Evolutionary conservation across 179 eudicot species (phyloP).

Genomic region (Pouteria campechiana): DNA sequence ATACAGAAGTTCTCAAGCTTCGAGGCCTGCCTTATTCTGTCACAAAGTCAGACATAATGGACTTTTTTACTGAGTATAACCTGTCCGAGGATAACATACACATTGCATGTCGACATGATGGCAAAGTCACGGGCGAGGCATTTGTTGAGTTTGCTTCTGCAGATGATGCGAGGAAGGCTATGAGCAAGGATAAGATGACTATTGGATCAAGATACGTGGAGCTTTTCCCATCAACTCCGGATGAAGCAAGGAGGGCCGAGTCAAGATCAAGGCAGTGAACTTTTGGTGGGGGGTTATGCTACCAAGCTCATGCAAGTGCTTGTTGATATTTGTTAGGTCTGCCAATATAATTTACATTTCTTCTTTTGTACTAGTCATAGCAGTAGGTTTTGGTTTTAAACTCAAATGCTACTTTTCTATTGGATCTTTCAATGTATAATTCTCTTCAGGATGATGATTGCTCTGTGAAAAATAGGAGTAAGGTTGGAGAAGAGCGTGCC

Average conservation of each 20-base stretch:
- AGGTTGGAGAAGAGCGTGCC: too few species aligned
- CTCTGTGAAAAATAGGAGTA: too few species aligned
- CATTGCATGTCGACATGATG: constrained; percentile 64
- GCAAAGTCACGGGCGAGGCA: constrained; percentile 84
- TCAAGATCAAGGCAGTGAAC: constrained; percentile 59
- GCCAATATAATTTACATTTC: too few species aligned
- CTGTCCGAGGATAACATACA: constrained; percentile 48
- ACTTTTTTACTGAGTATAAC: constrained; percentile 51
- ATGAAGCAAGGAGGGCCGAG: constrained; percentile 62
- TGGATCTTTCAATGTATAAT: too few species aligned
- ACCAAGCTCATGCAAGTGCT: too few species aligned
- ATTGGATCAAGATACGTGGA: constrained; percentile 80
- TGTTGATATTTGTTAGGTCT: too few species aligned
- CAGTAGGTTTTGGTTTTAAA: too few species aligned
- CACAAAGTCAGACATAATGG: constrained; percentile 38
- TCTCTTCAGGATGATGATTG: too few species aligned
- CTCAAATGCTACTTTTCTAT: too few species aligned
- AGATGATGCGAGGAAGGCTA: constrained; percentile 74
- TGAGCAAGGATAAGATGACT: constrained; percentile 74
- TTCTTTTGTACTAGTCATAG: too few species aligned
- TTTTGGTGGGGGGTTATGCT: too few species aligned
- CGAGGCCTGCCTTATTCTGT: constrained; percentile 81
- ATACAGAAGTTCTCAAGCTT: constrained; percentile 59
- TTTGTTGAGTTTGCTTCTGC: constrained; percentile 65
- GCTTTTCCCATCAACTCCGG: constrained; percentile 68